Base-by-base conservation (phyloP, 345 rosid genomes). In the Ceriops decandra region DNA sequence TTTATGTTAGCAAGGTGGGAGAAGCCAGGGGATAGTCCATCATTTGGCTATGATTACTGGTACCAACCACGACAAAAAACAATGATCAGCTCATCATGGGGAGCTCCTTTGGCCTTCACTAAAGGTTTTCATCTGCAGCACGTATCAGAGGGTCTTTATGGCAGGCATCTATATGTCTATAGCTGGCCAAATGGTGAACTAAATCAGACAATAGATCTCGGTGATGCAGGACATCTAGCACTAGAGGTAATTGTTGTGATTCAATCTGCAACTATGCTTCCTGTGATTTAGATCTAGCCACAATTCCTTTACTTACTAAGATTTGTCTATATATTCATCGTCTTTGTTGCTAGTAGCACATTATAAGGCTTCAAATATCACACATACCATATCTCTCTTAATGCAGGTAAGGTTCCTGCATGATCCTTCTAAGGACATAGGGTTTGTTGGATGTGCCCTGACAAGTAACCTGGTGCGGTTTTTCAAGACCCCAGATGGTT, bases 51-150 rank as follows among this genome's bases (percentile, higher is more conserved):
- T 78, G 98, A 93, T 82, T 93, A 84, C 66, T 91, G 97, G 98
- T 91, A 93, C 83, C 97, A 93, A 69, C 96, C 97, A 20, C 92
- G 84, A 17, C 96, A 88, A 81, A 86, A 89, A 74, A 91, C 90
- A 1, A 91, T 91, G 97, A 91, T 91, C 69, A 86, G 98, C 81
- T 75, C 98, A 53, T 86, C 98, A 8, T 93, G 92, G 90, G 98
- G 97, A 52, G 98, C 98, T 68, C 98, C 98, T 33, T 74, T 84
- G 31, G 97, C 97, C 38, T 93, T 91, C 64, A 68, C 84, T 38
- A 81, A 85, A 80, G 98, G 98, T 17, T 91, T 93, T 54, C 53
- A 91, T 78, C 90, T 66, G 53, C 91, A 93, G 74, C 82, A 93
- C 24, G 88, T 93, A n/a, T 72, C 91, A 0, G 92, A 90, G 68